phyloP scores from a whole-genome alignment of 192 early-diverging fungal genomes.

The Dissophora globulifera region DNA sequence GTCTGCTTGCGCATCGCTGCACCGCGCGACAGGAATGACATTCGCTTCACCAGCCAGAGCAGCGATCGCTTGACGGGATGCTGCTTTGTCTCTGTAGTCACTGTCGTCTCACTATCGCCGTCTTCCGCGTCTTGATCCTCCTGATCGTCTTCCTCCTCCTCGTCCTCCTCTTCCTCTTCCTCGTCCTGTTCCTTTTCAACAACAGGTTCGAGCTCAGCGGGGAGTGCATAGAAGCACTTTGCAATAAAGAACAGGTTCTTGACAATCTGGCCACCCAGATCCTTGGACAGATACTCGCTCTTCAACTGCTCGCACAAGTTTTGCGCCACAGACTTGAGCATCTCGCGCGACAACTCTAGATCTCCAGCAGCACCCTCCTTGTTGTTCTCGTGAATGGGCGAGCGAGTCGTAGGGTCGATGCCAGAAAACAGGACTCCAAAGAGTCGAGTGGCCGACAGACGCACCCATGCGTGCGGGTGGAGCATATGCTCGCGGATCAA shows the following conservation, averaged over 20 bases:
- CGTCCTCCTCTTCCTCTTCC: conserved; percentile 28
- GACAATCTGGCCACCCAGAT: conserved; percentile 88
- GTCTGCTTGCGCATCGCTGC: conserved; percentile 58
- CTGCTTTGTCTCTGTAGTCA: conserved; percentile 29
- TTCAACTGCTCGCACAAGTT: conserved; percentile 72
- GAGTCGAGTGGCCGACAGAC: conserved; percentile 72
- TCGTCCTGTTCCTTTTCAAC: conserved; percentile 30
- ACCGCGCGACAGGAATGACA: conserved; percentile 73
- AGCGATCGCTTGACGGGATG: conserved; percentile 57
- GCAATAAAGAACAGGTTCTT: conserved; percentile 96
- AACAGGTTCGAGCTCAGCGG: conserved; percentile 24
- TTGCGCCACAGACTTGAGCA: conserved; percentile 64
- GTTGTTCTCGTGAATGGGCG: conserved; percentile 31
- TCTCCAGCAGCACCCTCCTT: conserved; percentile 8
- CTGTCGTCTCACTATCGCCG: conserved; percentile 24
- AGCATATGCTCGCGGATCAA: conserved; percentile 71
- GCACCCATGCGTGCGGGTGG: conserved; percentile 94
- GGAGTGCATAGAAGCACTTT: conserved; percentile 70
- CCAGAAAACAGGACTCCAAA: conserved; percentile 83
- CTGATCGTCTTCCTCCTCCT: conserved; percentile 52
- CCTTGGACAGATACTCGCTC: conserved; percentile 71
- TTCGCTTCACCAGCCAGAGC: conserved; percentile 67
- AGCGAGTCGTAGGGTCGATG: conserved; percentile 68
- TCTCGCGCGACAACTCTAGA: conserved; percentile 45
- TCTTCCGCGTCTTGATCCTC: conserved; percentile 51